Percentiles rank a stretch among this genome's conserved stretches.
Evolutionary conservation across 257 asterid species (phyloP).

Genomic region (Solanum peruvianum): DNA sequence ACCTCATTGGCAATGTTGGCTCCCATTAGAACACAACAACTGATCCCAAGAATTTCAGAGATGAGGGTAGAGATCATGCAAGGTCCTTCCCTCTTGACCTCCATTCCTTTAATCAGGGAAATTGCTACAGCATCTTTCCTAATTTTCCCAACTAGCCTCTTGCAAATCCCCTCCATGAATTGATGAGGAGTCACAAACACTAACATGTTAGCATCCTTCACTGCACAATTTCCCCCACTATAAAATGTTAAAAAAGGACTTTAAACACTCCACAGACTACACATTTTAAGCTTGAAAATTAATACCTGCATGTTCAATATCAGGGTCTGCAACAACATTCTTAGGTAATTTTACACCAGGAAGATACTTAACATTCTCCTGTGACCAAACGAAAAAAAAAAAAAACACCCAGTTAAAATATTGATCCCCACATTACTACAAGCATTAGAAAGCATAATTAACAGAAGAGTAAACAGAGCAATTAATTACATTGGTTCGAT

Average conservation of each 20-base stretch:
- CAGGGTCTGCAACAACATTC: conserved; percentile 72
- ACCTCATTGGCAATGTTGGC: conserved; percentile 96
- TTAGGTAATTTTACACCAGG: conserved; percentile 75
- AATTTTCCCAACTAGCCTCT: conserved; percentile 45
- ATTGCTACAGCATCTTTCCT: conserved; percentile 58
- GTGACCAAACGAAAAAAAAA: not conserved
- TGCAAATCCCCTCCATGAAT: conserved; percentile 90
- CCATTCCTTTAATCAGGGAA: conserved; percentile 82
- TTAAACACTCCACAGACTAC: not conserved
- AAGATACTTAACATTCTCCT: conserved; percentile 87
- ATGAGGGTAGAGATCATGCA: conserved; percentile 80
- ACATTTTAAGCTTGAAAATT: not conserved
- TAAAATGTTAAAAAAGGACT: not conserved
- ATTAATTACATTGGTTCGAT: conserved; percentile 43
- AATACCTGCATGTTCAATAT: conserved; percentile 70
- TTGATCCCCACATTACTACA: not conserved
- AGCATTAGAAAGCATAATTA: not conserved
- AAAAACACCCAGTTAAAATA: not conserved
- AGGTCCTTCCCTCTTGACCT: conserved; percentile 92
- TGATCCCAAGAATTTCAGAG: conserved; percentile 51
- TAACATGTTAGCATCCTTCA: conserved; percentile 65
- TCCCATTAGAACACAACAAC: conserved; percentile 81
- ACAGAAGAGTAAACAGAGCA: not conserved
- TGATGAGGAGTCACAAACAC: conserved; percentile 90
- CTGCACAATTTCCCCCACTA: conserved; percentile 23